Conservation (phyloP, 2,329 filamentous ascomycete species). For the Blastomyces parvus region DNA sequence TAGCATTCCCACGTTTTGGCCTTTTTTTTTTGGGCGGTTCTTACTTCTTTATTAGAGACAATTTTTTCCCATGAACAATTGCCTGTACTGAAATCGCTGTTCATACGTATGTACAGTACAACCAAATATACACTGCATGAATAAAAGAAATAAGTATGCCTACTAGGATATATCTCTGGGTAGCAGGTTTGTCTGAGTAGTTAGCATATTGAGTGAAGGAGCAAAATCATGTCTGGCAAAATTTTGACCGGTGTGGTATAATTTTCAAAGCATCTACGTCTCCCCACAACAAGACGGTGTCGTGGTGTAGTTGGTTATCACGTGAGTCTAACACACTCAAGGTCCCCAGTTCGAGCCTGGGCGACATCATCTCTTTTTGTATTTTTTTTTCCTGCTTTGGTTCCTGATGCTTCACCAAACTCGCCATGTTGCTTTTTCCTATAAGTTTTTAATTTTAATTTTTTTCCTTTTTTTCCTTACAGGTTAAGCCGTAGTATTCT, state of each 20-base stretch:
- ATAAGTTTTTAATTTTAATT: too few species aligned
- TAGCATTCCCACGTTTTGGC: not conserved
- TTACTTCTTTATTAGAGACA: not conserved
- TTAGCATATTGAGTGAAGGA: not conserved
- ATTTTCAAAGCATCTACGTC: not conserved
- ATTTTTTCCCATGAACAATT: not conserved
- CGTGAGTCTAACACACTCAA: slow-evolving; percentile 14
- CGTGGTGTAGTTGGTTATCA: slow-evolving; percentile 15
- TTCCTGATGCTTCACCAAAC: too few species aligned
- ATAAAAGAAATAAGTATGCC: not conserved
- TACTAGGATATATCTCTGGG: not conserved
- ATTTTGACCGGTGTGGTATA: not conserved
- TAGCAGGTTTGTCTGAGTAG: not conserved
- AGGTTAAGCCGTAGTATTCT: too few species aligned
- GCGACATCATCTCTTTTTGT: slow-evolving; percentile 5
- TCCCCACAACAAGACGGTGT: slow-evolving; percentile 1
- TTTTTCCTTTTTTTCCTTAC: too few species aligned
- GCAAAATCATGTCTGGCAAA: too few species aligned
- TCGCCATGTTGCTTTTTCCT: too few species aligned
- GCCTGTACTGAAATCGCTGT: not conserved
- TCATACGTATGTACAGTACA: not conserved
- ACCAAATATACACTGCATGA: not conserved
- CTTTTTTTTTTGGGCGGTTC: not conserved
- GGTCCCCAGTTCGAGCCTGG: slow-evolving; percentile 14
- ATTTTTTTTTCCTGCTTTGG: not conserved